These are phyloP conservation scores for Capsicum pubescens DNA, from an alignment of 257 asterid species.

Conservation along the genomic window DNA sequence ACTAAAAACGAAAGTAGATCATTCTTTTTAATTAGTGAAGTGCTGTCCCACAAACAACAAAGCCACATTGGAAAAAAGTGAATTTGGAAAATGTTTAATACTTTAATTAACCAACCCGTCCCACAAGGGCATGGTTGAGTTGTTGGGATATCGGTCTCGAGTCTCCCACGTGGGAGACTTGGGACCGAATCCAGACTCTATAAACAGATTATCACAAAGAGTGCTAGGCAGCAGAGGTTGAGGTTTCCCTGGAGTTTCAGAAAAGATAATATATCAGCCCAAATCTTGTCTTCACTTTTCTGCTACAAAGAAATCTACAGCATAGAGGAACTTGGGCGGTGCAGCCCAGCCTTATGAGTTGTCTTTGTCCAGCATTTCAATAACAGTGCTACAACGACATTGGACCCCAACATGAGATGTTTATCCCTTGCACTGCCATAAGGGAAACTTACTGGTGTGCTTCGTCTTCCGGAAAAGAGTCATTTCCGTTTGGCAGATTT, in stretches of 20 bases:
- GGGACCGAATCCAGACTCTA: too few species aligned
- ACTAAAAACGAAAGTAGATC: too few species aligned
- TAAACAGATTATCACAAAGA: too few species aligned
- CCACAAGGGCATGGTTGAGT: too few species aligned
- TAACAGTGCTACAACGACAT: conserved; percentile 79
- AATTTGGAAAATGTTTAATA: neutral
- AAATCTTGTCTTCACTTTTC: conserved; percentile 9
- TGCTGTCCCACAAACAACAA: neutral
- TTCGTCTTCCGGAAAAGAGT: too few species aligned
- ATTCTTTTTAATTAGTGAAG: neutral
- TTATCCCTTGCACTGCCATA: conserved; percentile 85
- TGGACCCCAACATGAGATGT: conserved; percentile 66
- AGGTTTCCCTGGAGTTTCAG: too few species aligned
- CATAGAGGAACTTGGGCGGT: conserved; percentile 62
- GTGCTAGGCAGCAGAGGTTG: too few species aligned
- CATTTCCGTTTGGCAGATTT: too few species aligned
- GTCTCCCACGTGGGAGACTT: too few species aligned
- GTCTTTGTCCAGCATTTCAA: conserved; percentile 75
- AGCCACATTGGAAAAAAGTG: neutral
- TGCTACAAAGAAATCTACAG: conserved; percentile 32
- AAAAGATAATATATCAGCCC: neutral
- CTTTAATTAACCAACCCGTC: too few species aligned
- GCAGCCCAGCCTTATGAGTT: conserved; percentile 63
- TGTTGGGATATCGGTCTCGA: too few species aligned
- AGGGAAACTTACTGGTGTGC: conserved; percentile 1